Base-by-base conservation (phyloP, 78 protist species). In the Paulinella micropora region DNA sequence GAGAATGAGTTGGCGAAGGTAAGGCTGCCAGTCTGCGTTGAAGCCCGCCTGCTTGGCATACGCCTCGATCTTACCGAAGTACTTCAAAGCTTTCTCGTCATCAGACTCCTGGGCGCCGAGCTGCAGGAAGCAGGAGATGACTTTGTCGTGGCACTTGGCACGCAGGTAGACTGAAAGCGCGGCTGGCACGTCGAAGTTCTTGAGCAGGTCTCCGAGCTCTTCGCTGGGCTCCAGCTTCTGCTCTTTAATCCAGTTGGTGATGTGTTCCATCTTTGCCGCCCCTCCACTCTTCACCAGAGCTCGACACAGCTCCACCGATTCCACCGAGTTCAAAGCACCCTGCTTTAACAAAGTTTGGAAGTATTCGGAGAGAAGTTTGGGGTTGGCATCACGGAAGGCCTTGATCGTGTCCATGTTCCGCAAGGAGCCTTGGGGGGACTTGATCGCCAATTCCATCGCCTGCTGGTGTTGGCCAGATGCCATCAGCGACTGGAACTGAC, bases 201-300 rank as follows among this genome's bases (percentile, higher is more conserved):
- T 92, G 77, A 96, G 87, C 36, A 94, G 39, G 91, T 98, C 98
- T 37, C 99, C 99, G 39, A 98, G 95, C 88, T 95, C 97, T 93
- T 98, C 99, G 9, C 95, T 86, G 93, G 96, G 95, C 81, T 95
- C 98, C 31, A 98, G 92, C 89, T 96, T 98, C 91, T 97, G 95
- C 93, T 98, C 98, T 31, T 92, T 77, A 87, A 98, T 79, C 98
- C 97, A 96, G 90, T 95, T 88, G 89, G 97, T 26, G 69, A 86
- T 86, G n/a, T 40, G 88, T 40, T 15, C 81, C 6, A 41, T 4
- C 4, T 37, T 37, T 28, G 15, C 41, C 4, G 41, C 41, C 28
- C 29, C 29, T 39, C 69, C 69, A 38, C 35, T 95, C 91, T 93
- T 96, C 28, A 98, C 84, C 28, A 98, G 95, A 39, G 96, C 97